Base-by-base conservation (phyloP, 169 alveolate species). In the Pseudocohnilembus persalinus region DNA sequence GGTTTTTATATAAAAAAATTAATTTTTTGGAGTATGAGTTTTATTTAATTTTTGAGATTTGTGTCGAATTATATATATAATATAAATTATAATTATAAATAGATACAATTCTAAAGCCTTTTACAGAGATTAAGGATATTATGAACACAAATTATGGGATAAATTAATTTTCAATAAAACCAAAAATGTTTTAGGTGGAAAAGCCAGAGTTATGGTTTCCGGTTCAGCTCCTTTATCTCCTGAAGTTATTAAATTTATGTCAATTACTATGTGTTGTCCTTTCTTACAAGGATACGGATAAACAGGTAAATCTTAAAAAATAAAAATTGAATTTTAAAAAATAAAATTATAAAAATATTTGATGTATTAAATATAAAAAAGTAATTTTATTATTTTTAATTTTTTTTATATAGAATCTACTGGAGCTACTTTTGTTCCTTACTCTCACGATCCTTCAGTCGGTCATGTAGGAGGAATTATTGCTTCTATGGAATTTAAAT, bases 191-290 rank as follows among this genome's bases (percentile, higher is more conserved):
- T 49, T 97, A 32, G 99, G 99, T 30, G 97, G 97, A 16, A 83
- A 95, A 63, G 92, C 95, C n/a, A 93, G 97, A 63, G 75, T 81
- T 34, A 92, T 97, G 93, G 79, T 92, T 11, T 90, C 96, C 29
- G 99, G 98, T 0, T 90, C 97, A 24, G 99, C 99, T 0, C 99
- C 99, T 0, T 93, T 97, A 31, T 90, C 93, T 73, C 84, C 94
- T 76, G 92, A 92, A 29, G 93, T 95, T 11, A 80, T 93, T 65
- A 93, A 89, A 35, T 92, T 93, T 78, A 81, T 97, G 76, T 83
- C 92, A 76, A 89, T 93, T n/a, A 82, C 92, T 29, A 91, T 97
- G 76, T 88, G 96, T 77, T 85, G 92, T 76, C 91, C 93, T 28
- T 88, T 97, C 31, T 75, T 87, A 11, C 95, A 97, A 89, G 98